These are phyloP conservation scores for Escovopsis sp. DNA, from an alignment of 2,329 filamentous ascomycete species.

Conservation along the genomic window DNA sequence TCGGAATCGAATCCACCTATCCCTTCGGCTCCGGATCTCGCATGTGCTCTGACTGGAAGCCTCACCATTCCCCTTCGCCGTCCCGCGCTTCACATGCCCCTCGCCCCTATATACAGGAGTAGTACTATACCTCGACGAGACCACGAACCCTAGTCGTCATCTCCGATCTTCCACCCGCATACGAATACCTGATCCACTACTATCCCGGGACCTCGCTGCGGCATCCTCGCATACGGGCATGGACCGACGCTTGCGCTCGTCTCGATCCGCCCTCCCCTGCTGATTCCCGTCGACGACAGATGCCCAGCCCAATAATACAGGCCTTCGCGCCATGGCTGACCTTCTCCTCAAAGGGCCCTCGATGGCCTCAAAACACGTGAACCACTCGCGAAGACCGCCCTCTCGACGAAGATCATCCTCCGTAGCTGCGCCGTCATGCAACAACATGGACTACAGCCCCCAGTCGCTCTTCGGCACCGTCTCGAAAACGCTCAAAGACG, in stretches of 20 bases:
- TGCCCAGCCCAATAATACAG: constrained; percentile 1
- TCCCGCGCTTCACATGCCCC: no score
- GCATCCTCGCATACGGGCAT: neutral
- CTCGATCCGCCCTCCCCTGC: neutral
- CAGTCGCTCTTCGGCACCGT: constrained; percentile 11
- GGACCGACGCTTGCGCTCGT: neutral
- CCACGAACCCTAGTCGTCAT: no score
- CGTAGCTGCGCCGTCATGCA: neutral
- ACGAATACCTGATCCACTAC: no score
- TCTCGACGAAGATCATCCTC: constrained; percentile 10
- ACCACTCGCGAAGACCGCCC: constrained; percentile 7
- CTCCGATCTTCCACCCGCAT: no score
- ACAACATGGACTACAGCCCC: neutral
- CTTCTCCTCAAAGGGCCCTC: constrained; percentile 13
- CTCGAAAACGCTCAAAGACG: constrained; percentile 22
- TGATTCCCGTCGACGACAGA: neutral
- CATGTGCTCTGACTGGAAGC: no score
- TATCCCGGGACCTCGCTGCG: no score
- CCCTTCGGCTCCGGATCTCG: no score
- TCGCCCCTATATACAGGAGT: no score
- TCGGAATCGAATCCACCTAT: no score
- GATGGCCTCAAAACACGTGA: constrained; percentile 10
- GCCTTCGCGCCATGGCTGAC: constrained; percentile 12
- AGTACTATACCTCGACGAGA: constrained; percentile 8
- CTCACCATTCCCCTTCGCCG: no score